These are phyloP conservation scores for Citrullus mucosospermus DNA, from an alignment of 306 rosid species.

Conservation along the genomic window DNA sequence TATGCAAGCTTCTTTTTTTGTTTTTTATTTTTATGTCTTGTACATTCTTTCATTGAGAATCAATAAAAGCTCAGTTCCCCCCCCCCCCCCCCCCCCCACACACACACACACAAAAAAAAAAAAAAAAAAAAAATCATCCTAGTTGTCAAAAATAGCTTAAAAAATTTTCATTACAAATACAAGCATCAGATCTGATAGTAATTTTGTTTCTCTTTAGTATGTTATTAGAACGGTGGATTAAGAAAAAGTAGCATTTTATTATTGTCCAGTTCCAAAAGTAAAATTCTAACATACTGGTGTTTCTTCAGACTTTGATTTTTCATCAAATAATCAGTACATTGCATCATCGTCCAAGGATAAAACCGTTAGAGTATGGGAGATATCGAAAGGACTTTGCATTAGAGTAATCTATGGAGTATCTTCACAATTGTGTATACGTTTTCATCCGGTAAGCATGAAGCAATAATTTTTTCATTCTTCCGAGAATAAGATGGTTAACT, in stretches of 20 bases:
- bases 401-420: slow-evolving; percentile 96
- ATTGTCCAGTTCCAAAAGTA: not conserved
- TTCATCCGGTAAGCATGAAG: slow-evolving; percentile 80
- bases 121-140: not conserved
- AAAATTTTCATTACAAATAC: not conserved
- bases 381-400: slow-evolving; percentile 73
- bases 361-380: slow-evolving; percentile 96
- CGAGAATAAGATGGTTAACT: no score
- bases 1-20: not conserved
- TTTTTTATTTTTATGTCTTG: not conserved
- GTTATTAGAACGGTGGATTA: not conserved
- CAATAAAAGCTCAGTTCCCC: not conserved
- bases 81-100: no score
- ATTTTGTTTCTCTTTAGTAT: not conserved
- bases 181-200: not conserved
- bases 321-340: slow-evolving; percentile 92
- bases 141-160: not conserved
- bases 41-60: not conserved
- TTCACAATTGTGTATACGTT: slow-evolving; percentile 83
- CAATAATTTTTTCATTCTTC: not conserved
- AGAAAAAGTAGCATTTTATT: not conserved
- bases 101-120: no score
- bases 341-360: slow-evolving; percentile 91
- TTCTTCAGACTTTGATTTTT: slow-evolving; percentile 84
- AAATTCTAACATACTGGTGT: slow-evolving; percentile 24